A percentile compares a stretch with the other conserved stretches of the same genome.
Evolutionary conservation across 2,329 filamentous ascomycete species (phyloP).

Genomic region (Pseudopithomyces maydicus): DNA sequence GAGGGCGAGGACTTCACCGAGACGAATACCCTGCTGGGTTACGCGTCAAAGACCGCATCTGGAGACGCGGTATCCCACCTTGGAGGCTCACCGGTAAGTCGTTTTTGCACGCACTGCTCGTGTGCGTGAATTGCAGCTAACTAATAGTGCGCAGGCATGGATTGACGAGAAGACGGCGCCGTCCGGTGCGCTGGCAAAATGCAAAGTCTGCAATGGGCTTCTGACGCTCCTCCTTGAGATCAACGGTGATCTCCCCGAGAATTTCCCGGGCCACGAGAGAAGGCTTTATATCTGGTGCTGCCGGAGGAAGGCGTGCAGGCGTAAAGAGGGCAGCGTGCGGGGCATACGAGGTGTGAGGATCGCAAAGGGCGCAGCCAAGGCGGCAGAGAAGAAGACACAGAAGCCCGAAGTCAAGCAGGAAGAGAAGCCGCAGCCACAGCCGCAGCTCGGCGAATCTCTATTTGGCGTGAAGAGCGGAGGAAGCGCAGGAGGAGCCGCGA

Average conservation of each 20-base stretch:
- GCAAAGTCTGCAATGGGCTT: slow-evolving; percentile 81
- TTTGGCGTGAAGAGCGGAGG: slow-evolving; percentile 66
- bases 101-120: too few species aligned
- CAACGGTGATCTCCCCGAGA: slow-evolving; percentile 85
- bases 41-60: slow-evolving; percentile 77
- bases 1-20: slow-evolving; percentile 71
- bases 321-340: slow-evolving; percentile 81
- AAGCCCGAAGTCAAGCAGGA: slow-evolving; percentile 27
- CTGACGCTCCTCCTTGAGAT: slow-evolving; percentile 89
- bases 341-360: slow-evolving; percentile 72
- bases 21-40: slow-evolving; percentile 89
- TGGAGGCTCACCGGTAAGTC: slow-evolving; percentile 80
- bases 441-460: slow-evolving; percentile 67
- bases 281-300: slow-evolving; percentile 88
- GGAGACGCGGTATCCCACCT: slow-evolving; percentile 87
- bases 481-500: slow-evolving; percentile 23
- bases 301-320: slow-evolving; percentile 74
- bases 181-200: slow-evolving; percentile 78
- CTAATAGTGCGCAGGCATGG: slow-evolving; percentile 67
- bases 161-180: slow-evolving; percentile 73
- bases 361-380: slow-evolving; percentile 39
- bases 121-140: background rate
- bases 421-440: slow-evolving; percentile 46
- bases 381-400: slow-evolving; percentile 23
- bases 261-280: slow-evolving; percentile 85